Evolutionary conservation across 805 yeast genomes (phyloP).

Genomic region (Yamadazyma nakazawae): DNA sequence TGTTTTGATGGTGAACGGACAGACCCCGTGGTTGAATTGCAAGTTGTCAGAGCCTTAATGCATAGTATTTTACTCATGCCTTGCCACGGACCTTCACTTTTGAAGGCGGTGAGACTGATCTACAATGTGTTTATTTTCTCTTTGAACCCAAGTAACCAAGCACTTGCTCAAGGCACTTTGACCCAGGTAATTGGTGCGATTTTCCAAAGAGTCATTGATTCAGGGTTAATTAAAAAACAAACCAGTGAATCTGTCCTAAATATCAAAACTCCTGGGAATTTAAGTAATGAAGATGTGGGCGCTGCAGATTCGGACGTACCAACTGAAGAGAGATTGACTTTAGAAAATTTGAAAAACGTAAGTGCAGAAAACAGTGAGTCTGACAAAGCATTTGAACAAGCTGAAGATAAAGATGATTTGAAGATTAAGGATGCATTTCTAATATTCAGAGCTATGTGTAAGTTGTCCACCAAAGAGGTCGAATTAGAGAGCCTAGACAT

Average conservation of each 20-base stretch:
- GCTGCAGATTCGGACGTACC: slow-evolving; percentile 5
- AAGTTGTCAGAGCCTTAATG: slow-evolving; percentile 86
- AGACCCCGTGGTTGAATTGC: slow-evolving; percentile 83
- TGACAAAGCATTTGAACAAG: slow-evolving; percentile 47
- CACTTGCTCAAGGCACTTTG: slow-evolving; percentile 91
- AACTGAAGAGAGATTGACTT: slow-evolving; percentile 43
- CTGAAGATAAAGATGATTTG: slow-evolving; percentile 53
- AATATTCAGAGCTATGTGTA: slow-evolving; percentile 92
- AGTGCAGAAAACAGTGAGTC: slow-evolving; percentile 50
- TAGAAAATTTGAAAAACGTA: slow-evolving; percentile 56
- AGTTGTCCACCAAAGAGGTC: slow-evolving; percentile 78
- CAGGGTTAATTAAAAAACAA: slow-evolving; percentile 38
- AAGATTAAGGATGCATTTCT: slow-evolving; percentile 88
- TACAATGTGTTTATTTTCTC: slow-evolving; percentile 90
- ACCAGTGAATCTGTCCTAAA: slow-evolving; percentile 13
- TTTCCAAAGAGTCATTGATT: slow-evolving; percentile 60
- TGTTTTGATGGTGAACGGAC: slow-evolving; percentile 93
- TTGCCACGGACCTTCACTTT: slow-evolving; percentile 83
- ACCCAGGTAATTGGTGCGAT: slow-evolving; percentile 86
- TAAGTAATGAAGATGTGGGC: slow-evolving; percentile 17
- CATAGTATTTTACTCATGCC: slow-evolving; percentile 83
- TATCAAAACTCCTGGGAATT: slow-evolving; percentile 23
- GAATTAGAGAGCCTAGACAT: slow-evolving; percentile 75
- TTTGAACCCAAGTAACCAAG: slow-evolving; percentile 77
- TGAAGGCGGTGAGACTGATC: slow-evolving; percentile 89